A percentile compares a stretch with the other conserved stretches of the same genome.
phyloP scores from a whole-genome alignment of 78 protist genomes.

The Dictyostelium purpureum region DNA sequence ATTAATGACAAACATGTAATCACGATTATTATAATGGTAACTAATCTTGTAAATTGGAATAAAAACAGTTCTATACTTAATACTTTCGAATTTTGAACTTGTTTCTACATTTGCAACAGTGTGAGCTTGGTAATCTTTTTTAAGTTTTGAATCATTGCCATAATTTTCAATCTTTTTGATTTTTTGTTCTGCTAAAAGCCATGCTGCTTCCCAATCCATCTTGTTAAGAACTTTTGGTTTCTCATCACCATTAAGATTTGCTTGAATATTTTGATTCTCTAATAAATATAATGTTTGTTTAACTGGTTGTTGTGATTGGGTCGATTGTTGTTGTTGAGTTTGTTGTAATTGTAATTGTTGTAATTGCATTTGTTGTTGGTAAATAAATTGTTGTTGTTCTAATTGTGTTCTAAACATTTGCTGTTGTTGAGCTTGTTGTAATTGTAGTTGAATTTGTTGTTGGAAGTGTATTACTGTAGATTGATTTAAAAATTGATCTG shows the following conservation, averaged over 20 bases:
- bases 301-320: background rate
- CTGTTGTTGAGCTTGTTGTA: background rate
- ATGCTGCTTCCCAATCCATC: slow-evolving; percentile 22
- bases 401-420: background rate
- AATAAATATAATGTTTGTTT: background rate
- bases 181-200: slow-evolving; percentile 44
- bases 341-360: background rate
- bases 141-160: slow-evolving; percentile 51
- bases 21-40: slow-evolving; percentile 8
- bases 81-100: background rate
- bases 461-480: no score
- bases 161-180: slow-evolving; percentile 51
- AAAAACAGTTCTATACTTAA: slow-evolving; percentile 39
- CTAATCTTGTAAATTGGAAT: slow-evolving; percentile 25
- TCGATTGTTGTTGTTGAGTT: background rate
- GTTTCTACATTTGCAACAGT: slow-evolving; percentile 40
- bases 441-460: background rate
- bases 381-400: background rate
- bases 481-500: slow-evolving; percentile 17
- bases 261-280: slow-evolving; percentile 5
- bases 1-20: slow-evolving; percentile 42
- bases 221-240: background rate
- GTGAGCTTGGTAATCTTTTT: slow-evolving; percentile 35
- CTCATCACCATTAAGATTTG: background rate
- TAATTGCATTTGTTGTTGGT: background rate